Evolutionary conservation across 2,329 filamentous ascomycete species (phyloP), one percentile per base, ranked within the genome.

Genomic region (Cytospora mali): DNA sequence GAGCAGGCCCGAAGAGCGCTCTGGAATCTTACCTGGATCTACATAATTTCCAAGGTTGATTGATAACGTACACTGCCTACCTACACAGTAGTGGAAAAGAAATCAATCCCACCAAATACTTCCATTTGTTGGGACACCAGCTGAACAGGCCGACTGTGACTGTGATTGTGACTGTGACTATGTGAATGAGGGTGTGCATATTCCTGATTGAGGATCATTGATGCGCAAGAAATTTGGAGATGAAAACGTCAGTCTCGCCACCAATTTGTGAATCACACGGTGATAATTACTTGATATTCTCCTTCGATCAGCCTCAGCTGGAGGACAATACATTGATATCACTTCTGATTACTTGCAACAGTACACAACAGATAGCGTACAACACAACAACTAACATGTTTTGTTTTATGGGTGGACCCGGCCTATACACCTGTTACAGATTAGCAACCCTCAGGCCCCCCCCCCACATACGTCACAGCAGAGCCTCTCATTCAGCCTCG

Each of bases 401-500:
- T 14, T 2, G 14, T 16, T 35, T 2, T 42, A 2, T 42, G 9
- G 39, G 18, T 42, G 18, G 21, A 21, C 7, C 4, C 39, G 18
- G 39, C 39, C 39, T n/a, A 42, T n/a, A 42, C 4, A 39, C 13
- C 6, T 4, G 16, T 16, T 6, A 39, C 16, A 16, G 35, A 39
- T 39, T 2, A 18, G 6, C 6, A 9, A 42, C 18, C 10, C 18
- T 42, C 35, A 39, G 14, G 35, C 14, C 13, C 14, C n/a, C 31
- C 29, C 61, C 53, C 55, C 56, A 51, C 55, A 58, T 46, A 60
- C 59, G 62, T 55, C 62, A 61, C 57, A 35, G 42, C 49, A 23
- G 39, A 46, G n/a, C 48, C 39, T 48, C n/a, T 60, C 57, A 28
- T 33, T 55, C 62, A 65, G 62, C 66, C 64, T 67, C 51, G 62